phyloP scores from a whole-genome alignment of 371 early-diverging fungal species.

The Blyttiomyces sp. region DNA sequence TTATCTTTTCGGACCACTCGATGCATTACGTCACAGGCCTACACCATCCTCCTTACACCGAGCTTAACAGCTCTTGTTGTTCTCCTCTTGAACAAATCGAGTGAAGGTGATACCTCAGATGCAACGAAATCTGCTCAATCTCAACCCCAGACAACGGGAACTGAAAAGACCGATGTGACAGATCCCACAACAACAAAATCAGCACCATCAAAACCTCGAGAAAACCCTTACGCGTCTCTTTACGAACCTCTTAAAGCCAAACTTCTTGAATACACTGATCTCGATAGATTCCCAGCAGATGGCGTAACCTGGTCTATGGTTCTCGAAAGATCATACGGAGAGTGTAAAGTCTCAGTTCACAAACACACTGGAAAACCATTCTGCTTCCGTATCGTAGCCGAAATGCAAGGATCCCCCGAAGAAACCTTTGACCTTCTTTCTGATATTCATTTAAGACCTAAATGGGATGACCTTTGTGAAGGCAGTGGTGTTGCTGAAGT shows the following conservation, averaged over 20 bases:
- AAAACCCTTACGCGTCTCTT: neutral
- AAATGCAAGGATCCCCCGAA: constrained; percentile 39
- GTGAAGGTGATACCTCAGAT: no score
- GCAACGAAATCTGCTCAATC: no score
- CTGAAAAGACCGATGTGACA: no score
- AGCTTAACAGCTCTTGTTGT: no score
- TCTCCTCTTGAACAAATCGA: no score
- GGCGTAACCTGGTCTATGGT: constrained; percentile 24
- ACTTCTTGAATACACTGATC: constrained; percentile 11
- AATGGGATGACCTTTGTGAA: constrained; percentile 43
- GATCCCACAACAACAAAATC: no score
- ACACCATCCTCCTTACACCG: no score
- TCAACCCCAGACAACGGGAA: no score
- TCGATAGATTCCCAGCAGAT: constrained; percentile 7
- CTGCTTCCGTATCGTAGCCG: constrained; percentile 40
- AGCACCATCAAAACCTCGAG: neutral
- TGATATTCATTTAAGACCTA: constrained; percentile 21
- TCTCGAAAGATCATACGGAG: constrained; percentile 11
- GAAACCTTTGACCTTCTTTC: constrained; percentile 40
- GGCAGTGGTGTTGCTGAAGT: constrained; percentile 33
- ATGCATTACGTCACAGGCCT: no score
- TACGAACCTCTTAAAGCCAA: neutral
- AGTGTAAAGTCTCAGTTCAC: constrained; percentile 31
- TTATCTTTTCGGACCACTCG: no score
- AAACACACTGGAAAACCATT: constrained; percentile 18